Base-by-base conservation (phyloP, 1,284 basidiomycete genomes). In the Schizophyllum amplum region DNA sequence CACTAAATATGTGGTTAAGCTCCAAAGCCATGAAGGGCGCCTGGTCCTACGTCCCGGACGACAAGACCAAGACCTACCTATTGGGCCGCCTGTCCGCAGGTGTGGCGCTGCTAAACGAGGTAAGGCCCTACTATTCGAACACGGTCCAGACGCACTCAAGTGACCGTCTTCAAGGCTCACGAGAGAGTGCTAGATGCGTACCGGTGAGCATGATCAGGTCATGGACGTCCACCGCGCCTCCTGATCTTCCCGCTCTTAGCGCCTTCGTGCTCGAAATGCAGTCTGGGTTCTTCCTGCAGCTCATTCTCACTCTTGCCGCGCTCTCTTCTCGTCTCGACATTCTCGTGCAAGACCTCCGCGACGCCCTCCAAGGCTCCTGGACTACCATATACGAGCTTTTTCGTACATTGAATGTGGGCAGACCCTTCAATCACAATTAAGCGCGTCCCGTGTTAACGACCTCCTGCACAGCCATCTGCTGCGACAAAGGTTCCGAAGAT, bases 251-350 rank as follows among this genome's bases (percentile, higher is more conserved):
- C 55, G 56, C 57, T 55, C 51, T 42, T 52, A 90, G 87, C 51
- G 79, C 79, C 26, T 81, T 89, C 57, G 70, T 74, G 26, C 71
- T 84, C 22, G 78, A 80, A 52, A 80, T 90, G 74, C 84, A 86
- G 65, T 79, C 80, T 0, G 87, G 84, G 15, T 83, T 85, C 20
- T 91, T 91, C 64, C 71, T 87, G 4, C 84, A 87, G 59, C 65
- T 88, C 9, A 71, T 85, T 13, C 65, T 91, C 26, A 74, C 80
- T 2, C 72, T 90, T 33, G 71, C 75, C 21, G 83, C 82, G 6
- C 77, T 89, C 50, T 72, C 76, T 42, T 84, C 86, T 1, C 78
- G 88, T 57, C 68, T 87, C 62, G 71, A 71, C 27, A 63, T 68
- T 1, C 64, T 88, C n/a, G 66, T 75, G 17, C 65, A 67, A 27